Base-by-base conservation (phyloP, 495 filamentous ascomycete species). In the Mytilinidion resinicola region DNA sequence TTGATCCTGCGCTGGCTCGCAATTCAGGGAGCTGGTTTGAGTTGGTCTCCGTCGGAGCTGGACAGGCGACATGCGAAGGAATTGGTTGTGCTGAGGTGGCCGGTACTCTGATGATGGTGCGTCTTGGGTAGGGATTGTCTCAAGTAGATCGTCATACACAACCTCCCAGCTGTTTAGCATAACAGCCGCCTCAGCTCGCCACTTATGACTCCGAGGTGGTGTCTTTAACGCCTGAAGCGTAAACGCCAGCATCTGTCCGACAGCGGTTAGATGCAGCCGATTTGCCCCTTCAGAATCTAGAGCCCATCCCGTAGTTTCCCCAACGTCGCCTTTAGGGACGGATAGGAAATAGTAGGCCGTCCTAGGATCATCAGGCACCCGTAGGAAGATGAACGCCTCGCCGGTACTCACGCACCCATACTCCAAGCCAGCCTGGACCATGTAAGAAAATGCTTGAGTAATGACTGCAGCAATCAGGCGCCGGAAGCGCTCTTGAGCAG, bases 371-470 rank as follows among this genome's bases (percentile, higher is more conserved):
- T 67, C 63, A 11, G 62, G 58, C 11, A 67, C 54, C 36, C 55
- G 51, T 33, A 67, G 51, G 51, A 65, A 67, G 36, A 67, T 50
- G 51, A 56, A 56, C 33, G 62, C 65, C 60, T 67, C 58, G 41
- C 65, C 59, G 33, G 62, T 67, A 43, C 57, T 59, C 19, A 65
- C 46, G 55, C 50, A 67, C 17, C 62, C 63, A 57, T 62, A 65
- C 55, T 61, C 51, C 35, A 62, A 9, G 36, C 63, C 63, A 62
- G 55, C 34, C 34, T 42, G 21, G 12, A 62, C 53, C 51, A 67
- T 67, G 53, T 67, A 67, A 52, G 59, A 67, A 37, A 65, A 67
- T 20, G 59, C 58, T 47, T 67, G 58, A 19, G 65, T 67, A 33
- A 67, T 62, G 7, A 60, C 50, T 17, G 63, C 65, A 46, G 65